Evolutionary conservation across 352 stramenopile genomes (phyloP).

Genomic region (Phytophthora constricta): DNA sequence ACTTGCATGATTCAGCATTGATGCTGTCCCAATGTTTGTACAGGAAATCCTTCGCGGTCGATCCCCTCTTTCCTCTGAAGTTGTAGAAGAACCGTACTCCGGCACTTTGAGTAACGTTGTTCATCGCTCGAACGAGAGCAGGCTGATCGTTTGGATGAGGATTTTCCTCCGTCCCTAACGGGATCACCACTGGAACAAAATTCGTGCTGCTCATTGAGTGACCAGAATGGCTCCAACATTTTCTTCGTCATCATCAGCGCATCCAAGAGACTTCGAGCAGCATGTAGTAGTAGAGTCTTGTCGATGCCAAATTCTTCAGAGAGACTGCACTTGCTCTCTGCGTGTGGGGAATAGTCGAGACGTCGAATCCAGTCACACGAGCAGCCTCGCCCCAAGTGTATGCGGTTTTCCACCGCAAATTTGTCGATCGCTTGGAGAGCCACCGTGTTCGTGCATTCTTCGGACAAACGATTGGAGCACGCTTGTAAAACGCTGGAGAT

Average conservation of each 20-base stretch:
- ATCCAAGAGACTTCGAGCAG: slow-evolving; percentile 1
- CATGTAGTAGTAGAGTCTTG: slow-evolving; percentile 17
- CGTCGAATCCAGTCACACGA: slow-evolving; percentile 32
- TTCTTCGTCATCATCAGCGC: neutral
- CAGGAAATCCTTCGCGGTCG: slow-evolving; percentile 18
- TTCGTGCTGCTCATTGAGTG: neutral
- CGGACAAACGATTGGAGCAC: slow-evolving; percentile 8
- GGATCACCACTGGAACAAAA: slow-evolving; percentile 12
- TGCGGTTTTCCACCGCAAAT: slow-evolving; percentile 20
- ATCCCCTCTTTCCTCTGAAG: slow-evolving; percentile 17
- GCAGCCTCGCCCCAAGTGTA: slow-evolving; percentile 25
- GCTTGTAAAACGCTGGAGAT: slow-evolving; percentile 7
- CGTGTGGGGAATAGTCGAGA: slow-evolving; percentile 20
- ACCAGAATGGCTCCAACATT: slow-evolving; percentile 2
- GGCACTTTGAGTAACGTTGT: slow-evolving; percentile 12
- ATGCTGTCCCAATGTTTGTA: slow-evolving; percentile 29
- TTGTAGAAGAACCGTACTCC: slow-evolving; percentile 31
- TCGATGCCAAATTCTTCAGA: slow-evolving; percentile 12
- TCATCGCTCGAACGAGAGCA: slow-evolving; percentile 26
- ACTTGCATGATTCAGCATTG: slow-evolving; percentile 9
- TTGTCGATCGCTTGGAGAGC: slow-evolving; percentile 13
- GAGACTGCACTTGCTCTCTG: slow-evolving; percentile 5
- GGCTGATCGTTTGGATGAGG: neutral
- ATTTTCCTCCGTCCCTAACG: neutral
- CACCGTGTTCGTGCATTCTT: slow-evolving; percentile 12